Evolutionary conservation across 1,139 yeast species (phyloP).

Genomic region (Blastobotrys arbuscula): DNA sequence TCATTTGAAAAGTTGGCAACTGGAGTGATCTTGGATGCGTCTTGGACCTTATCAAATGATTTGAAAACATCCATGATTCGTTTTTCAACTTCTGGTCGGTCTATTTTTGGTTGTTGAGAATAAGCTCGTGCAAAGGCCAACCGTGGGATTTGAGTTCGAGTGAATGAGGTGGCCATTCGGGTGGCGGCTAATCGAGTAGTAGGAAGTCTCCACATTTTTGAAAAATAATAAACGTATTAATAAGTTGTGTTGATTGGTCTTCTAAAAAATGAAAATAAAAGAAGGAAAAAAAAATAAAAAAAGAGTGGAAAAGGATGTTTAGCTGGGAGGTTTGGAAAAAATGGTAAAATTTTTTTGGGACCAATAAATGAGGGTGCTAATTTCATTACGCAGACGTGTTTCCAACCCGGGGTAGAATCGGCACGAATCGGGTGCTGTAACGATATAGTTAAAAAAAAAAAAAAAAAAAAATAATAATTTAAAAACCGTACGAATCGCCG

Average conservation of each 20-base stretch:
- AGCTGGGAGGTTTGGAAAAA: not conserved
- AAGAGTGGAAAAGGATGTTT: not conserved
- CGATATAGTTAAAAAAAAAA: no score
- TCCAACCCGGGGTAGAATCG: not conserved
- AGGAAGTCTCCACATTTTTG: constrained; percentile 13
- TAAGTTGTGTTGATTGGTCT: not conserved
- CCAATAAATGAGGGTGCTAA: no score
- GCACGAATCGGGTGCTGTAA: no score
- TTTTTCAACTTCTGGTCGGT: constrained; percentile 49
- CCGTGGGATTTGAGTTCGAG: constrained; percentile 10
- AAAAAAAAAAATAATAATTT: no score
- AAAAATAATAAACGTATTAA: no score
- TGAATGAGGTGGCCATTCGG: constrained; percentile 8
- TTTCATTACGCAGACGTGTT: no score
- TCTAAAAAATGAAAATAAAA: no score
- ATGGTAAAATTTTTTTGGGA: not conserved
- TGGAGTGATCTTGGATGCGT: constrained; percentile 40
- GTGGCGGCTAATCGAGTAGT: constrained; percentile 11
- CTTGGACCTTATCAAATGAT: constrained; percentile 58
- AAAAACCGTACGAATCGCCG: no score
- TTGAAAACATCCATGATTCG: constrained; percentile 75
- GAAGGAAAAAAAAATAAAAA: not conserved
- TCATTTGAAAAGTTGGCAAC: constrained; percentile 64
- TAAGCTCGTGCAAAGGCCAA: constrained; percentile 13
- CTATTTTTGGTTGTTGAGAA: constrained; percentile 12